A percentile compares a stretch with the other conserved stretches of the same genome.
phyloP scores from a whole-genome alignment of 2,329 filamentous ascomycete species.

The Didymella exigua region DNA sequence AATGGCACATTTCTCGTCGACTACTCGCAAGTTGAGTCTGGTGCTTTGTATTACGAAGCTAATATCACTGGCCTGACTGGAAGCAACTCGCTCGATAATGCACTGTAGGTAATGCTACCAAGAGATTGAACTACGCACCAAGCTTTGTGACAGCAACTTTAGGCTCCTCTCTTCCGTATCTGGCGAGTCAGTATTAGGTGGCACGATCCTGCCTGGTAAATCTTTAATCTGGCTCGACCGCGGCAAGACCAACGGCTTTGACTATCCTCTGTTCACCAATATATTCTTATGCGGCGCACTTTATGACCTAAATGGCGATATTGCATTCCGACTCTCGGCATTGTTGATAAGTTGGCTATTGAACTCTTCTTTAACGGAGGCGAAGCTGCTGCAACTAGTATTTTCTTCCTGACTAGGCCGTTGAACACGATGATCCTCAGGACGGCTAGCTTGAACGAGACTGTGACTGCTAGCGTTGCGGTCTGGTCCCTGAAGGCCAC shows the following conservation, averaged over 20 bases:
- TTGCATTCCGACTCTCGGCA: constrained; percentile 53
- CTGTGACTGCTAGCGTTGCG: constrained; percentile 46
- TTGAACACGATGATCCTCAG: constrained; percentile 46
- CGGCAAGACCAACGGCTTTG: constrained; percentile 56
- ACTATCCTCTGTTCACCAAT: constrained; percentile 62
- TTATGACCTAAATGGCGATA: constrained; percentile 29
- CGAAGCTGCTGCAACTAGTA: constrained; percentile 56
- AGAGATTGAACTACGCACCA: not conserved
- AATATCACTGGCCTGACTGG: constrained; percentile 56
- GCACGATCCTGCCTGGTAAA: constrained; percentile 55
- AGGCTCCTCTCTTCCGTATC: constrained; percentile 58
- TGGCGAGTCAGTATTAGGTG: constrained; percentile 57
- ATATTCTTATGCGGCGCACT: constrained; percentile 53
- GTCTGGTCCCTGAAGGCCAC: constrained; percentile 49
- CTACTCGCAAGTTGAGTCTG: constrained; percentile 57
- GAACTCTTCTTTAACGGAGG: constrained; percentile 63
- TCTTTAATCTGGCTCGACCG: constrained; percentile 55
- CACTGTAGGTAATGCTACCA: constrained; percentile 31
- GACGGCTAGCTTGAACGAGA: constrained; percentile 43
- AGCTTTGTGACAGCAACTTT: constrained; percentile 50
- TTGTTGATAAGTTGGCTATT: constrained; percentile 61
- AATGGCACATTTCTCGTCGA: constrained; percentile 59
- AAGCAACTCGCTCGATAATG: constrained; percentile 41
- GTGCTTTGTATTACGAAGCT: constrained; percentile 61
- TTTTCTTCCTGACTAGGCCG: constrained; percentile 57